phyloP scores from a whole-genome alignment of 176 grass and related monocot species.

The Ensete ventricosum region DNA sequence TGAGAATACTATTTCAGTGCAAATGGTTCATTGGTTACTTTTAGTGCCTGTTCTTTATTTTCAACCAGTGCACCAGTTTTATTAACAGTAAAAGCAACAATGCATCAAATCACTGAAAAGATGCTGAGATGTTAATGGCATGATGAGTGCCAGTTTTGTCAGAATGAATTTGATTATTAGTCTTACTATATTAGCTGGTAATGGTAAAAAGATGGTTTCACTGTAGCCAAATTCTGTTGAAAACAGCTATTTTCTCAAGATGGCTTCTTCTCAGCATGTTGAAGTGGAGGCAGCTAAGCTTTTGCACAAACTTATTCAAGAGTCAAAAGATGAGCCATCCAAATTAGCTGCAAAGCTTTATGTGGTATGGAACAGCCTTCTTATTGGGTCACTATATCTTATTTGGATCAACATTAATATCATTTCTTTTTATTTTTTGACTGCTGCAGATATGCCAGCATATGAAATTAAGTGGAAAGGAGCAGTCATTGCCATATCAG shows the following conservation, averaged over 20 bases:
- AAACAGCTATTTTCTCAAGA: conserved; percentile 26
- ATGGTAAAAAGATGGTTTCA: not conserved
- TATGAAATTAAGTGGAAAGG: conserved; percentile 97
- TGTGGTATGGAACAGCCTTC: conserved; percentile 42
- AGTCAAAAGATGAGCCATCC: conserved; percentile 88
- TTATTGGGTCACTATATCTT: not conserved
- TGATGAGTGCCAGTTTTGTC: too few relatives aligned
- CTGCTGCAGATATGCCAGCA: conserved; percentile 82
- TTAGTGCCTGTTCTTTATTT: too few relatives aligned
- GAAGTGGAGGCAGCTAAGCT: conserved; percentile 94
- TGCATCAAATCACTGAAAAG: too few relatives aligned
- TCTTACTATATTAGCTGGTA: not conserved
- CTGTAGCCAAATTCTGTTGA: not conserved
- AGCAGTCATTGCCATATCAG: conserved; percentile 92
- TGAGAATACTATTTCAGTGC: too few relatives aligned
- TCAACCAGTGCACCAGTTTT: too few relatives aligned
- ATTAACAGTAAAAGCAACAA: too few relatives aligned
- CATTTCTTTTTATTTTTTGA: conserved; percentile 20
- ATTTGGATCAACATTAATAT: conserved; percentile 11
- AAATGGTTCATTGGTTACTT: too few relatives aligned
- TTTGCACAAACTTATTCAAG: conserved; percentile 95
- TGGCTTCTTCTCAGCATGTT: conserved; percentile 89
- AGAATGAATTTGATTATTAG: too few relatives aligned
- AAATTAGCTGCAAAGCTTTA: conserved; percentile 98
- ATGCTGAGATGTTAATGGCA: too few relatives aligned